Base-by-base conservation (phyloP, 805 yeast genomes). In the Cyberlindnera subsufficiens region DNA sequence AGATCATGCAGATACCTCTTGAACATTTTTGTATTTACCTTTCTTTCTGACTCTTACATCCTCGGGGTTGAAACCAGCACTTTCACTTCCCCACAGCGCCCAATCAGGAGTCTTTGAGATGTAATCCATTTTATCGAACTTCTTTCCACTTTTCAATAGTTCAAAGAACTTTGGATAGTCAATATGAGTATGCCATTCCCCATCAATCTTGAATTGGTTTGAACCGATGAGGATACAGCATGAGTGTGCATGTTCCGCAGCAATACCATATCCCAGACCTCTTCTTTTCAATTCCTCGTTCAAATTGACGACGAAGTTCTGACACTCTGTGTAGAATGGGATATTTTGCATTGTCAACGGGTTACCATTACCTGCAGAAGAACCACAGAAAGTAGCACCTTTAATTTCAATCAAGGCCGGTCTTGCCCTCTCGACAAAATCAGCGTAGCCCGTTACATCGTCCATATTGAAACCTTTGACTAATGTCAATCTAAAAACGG, bases 381-480 rank as follows among this genome's bases (percentile, higher is more conserved):
- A 83, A 0, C 97, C 97, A 69, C 96, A 88, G 66, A 86, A 89
- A 0, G 97, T 89, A 11, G 96, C 96, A 42, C 97, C 97, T 64
- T 89, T 89, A 46, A 89, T 83, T 63, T 89, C 97, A 45, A 89
- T 84, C 54, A 89, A 86, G 35, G 95, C 82, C 2, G 97, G 97
- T 46, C 69, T 66, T 3, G 89, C 96, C 43, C 80, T 73, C 45
- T 74, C 83, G 16, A 90, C 93, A 71, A 90, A 71, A 58, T 87
- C 95, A 0, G 95, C 96, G 59, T 89, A 89, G 9, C 91, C 86
- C 19, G 72, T 72, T 25, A 82, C 75, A 48, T 86, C 95, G 40
- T 72, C 77, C 82, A 87, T 86, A 55, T 89, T 89, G 69, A 90
- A 90, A 3, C 96, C 96, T 61, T 90, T 90, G 33, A 89, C 97